Conservation (phyloP, 1,284 basidiomycete genomes). For the Trametes polyzona region DNA sequence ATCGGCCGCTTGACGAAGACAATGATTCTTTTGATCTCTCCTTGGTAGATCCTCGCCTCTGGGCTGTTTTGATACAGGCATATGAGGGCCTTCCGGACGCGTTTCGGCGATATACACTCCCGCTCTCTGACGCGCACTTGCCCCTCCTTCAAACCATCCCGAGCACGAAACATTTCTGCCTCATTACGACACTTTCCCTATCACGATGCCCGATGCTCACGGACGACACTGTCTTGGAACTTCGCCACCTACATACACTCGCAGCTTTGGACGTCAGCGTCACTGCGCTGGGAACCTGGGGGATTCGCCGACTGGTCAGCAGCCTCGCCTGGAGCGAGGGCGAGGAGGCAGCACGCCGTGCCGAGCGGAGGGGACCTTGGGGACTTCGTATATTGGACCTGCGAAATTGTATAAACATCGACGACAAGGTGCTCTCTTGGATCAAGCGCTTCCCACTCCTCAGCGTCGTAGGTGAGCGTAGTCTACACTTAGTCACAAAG, state of each 20-base stretch:
- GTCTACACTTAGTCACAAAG: not conserved
- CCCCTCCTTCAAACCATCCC: constrained; percentile 61
- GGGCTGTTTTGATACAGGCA: constrained; percentile 63
- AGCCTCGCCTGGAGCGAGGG: constrained; percentile 31
- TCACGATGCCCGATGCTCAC: constrained; percentile 53
- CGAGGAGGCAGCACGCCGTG: constrained; percentile 16
- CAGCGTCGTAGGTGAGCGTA: constrained; percentile 53
- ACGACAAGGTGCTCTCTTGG: constrained; percentile 42
- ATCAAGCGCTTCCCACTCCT: constrained; percentile 56
- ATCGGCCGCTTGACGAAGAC: constrained; percentile 23
- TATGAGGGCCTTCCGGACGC: constrained; percentile 53
- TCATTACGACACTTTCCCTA: constrained; percentile 65
- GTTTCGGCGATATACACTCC: constrained; percentile 48
- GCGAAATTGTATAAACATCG: constrained; percentile 49
- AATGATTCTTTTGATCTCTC: constrained; percentile 34
- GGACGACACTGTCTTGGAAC: constrained; percentile 53
- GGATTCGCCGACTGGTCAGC: constrained; percentile 44
- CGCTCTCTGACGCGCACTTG: constrained; percentile 56
- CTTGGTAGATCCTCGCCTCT: constrained; percentile 57
- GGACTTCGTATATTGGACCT: constrained; percentile 57
- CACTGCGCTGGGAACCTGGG: constrained; percentile 54
- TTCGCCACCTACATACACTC: constrained; percentile 56
- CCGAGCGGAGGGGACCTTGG: constrained; percentile 53
- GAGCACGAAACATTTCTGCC: constrained; percentile 55
- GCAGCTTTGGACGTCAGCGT: constrained; percentile 63